phyloP scores from a whole-genome alignment of 2,329 filamentous ascomycete genomes.

The Trichoderma sp. region DNA sequence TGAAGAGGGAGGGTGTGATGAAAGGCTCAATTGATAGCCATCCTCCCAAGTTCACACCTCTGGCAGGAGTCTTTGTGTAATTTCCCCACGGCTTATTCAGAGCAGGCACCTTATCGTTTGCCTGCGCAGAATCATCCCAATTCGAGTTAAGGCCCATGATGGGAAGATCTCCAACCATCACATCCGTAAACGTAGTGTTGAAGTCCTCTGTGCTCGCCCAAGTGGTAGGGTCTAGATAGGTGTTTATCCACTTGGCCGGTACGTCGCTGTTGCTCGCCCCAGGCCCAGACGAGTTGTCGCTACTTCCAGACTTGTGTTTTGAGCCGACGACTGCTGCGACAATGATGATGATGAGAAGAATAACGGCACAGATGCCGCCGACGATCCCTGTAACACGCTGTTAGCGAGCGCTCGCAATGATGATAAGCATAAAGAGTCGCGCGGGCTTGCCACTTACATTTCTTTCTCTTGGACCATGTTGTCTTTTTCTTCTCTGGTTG shows the following conservation, averaged over 20 bases:
- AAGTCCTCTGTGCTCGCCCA: constrained; percentile 92
- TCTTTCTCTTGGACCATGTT: constrained; percentile 65
- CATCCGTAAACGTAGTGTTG: constrained; percentile 90
- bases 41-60: constrained; percentile 90
- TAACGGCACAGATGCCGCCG: constrained; percentile 54
- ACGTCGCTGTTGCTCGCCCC: constrained; percentile 56
- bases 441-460: constrained; percentile 52
- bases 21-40: constrained; percentile 95
- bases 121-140: constrained; percentile 81
- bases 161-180: constrained; percentile 82
- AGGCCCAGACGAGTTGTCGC: constrained; percentile 37
- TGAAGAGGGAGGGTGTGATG: constrained; percentile 90
- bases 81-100: constrained; percentile 75
- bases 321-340: constrained; percentile 69
- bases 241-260: constrained; percentile 69
- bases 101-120: constrained; percentile 80
- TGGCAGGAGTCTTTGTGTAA: constrained; percentile 77
- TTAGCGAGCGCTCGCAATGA: constrained; percentile 27
- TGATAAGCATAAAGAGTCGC: too few species aligned
- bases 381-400: constrained; percentile 56
- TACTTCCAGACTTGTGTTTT: constrained; percentile 46
- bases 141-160: constrained; percentile 84
- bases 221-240: constrained; percentile 83
- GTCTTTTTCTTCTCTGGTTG: constrained; percentile 52
- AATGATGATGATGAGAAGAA: constrained; percentile 69